Evolutionary conservation across 2,329 filamentous ascomycete species (phyloP), one percentile per base, ranked within the genome.

Genomic region (Sphaerulina vaccinii): DNA sequence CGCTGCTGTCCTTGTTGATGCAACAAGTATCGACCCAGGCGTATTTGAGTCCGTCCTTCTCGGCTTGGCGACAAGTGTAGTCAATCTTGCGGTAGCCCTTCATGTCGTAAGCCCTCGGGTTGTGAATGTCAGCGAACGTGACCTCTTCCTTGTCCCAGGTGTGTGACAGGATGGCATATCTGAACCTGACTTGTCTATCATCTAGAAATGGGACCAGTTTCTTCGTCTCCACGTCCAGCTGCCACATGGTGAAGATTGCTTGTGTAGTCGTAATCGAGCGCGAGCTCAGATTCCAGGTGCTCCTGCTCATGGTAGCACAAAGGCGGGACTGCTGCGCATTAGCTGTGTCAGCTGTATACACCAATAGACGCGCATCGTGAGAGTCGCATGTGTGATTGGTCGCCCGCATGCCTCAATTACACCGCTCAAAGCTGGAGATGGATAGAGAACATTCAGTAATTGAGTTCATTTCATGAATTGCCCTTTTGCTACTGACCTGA

Each of bases 11-110:
- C n/a, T n/a, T n/a, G n/a, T n/a, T n/a, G n/a, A n/a, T n/a, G n/a
- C n/a, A n/a, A n/a, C n/a, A n/a, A n/a, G n/a, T n/a, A n/a, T n/a
- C n/a, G n/a, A 60, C 29, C 60, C 57, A 63, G 10, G 53, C 49
- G 29, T 59, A 60, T 2, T 54, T 5, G 1, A 61, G 44, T 1
- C 46, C 42, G 43, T 62, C 53, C 3, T 24, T 11, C 4, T 15
- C 21, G 5, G 58, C 57, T 51, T 56, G 49, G 11, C 37, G 10
- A 18, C 39, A 49, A 7, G 36, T 43, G 15, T 38, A 54, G 1
- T 46, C 16, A 18, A 59, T 46, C 46, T 61, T 61, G 1, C 2
- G n/a, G 29, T 50, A 60, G 21, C 54, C 55, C 6, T 46, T 13
- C 45, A 49, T 50, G 3, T 4, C n/a, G 3, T 7, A 19, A 2